A percentile compares a stretch with the other conserved stretches of the same genome.
Evolutionary conservation across 2,329 filamentous ascomycete species (phyloP).

Genomic region (Ophiostoma himal-ulmi): DNA sequence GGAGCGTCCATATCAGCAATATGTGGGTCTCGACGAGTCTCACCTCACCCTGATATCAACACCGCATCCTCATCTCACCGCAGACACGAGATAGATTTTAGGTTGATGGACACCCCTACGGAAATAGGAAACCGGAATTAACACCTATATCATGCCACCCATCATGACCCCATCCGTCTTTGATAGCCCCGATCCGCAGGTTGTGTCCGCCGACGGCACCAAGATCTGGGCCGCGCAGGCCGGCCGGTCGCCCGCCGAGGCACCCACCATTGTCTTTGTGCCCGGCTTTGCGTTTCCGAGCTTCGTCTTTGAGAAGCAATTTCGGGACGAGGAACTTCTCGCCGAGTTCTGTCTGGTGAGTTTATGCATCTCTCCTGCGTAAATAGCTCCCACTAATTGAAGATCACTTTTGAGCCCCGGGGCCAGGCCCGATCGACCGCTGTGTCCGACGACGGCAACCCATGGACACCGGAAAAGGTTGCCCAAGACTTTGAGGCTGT

Average conservation of each 20-base stretch:
- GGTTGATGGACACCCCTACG: no score
- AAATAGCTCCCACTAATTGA: neutral
- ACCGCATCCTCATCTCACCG: neutral
- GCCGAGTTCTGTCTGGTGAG: slow-evolving; percentile 19
- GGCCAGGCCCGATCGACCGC: slow-evolving; percentile 21
- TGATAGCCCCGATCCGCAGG: slow-evolving; percentile 12
- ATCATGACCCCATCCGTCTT: slow-evolving; percentile 18
- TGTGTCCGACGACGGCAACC: neutral
- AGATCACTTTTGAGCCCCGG: slow-evolving; percentile 23
- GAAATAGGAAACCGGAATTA: neutral
- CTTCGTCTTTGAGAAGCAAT: slow-evolving; percentile 22
- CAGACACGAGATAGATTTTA: neutral
- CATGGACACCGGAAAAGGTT: slow-evolving; percentile 9
- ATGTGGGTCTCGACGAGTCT: neutral
- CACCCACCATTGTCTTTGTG: slow-evolving; percentile 21
- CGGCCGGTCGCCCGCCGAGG: slow-evolving; percentile 16
- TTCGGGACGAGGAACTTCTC: slow-evolving; percentile 21
- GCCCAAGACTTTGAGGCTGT: slow-evolving; percentile 24
- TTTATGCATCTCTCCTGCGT: neutral
- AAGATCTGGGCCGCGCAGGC: slow-evolving; percentile 22
- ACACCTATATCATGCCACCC: neutral
- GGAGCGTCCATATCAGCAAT: neutral
- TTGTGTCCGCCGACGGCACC: slow-evolving; percentile 22
- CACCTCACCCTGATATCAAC: neutral
- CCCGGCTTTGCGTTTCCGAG: slow-evolving; percentile 21